A percentile compares a stretch with the other conserved stretches of the same genome.
These are phyloP conservation scores for Pseudoscleropodium purum DNA, from an alignment of 225 moss, liverwort and hornwort genomes.

Conservation along the genomic window DNA sequence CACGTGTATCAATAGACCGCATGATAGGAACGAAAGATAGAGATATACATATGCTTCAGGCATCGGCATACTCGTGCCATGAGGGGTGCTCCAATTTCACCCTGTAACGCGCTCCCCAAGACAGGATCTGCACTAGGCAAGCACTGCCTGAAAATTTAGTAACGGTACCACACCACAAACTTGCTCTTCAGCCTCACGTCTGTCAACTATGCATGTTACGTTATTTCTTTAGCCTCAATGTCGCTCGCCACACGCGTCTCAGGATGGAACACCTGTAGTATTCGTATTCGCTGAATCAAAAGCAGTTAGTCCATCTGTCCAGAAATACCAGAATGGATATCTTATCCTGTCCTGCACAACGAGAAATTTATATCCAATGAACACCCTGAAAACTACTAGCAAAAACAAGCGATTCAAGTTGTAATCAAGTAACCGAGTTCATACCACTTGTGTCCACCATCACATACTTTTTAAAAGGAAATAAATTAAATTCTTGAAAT, in stretches of 20 bases:
- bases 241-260: neutral
- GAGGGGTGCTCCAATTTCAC: constrained; percentile 60
- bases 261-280: constrained; percentile 21
- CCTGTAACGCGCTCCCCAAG: constrained; percentile 39
- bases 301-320: constrained; percentile 67
- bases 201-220: neutral
- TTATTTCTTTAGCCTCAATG: neutral
- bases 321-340: constrained; percentile 72
- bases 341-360: constrained; percentile 41
- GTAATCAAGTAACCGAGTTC: neutral
- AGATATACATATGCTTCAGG: neutral
- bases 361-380: neutral
- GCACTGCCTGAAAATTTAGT: neutral
- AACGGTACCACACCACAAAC: neutral
- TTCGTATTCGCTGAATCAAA: constrained; percentile 46
- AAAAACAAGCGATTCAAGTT: neutral
- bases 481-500: neutral
- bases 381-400: neutral
- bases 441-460: neutral
- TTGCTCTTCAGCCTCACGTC: neutral
- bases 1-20: neutral
- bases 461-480: neutral
- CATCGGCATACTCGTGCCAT: constrained; percentile 11
- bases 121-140: constrained; percentile 28
- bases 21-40: neutral